Conservation (phyloP, 116 monocot species). For the Cymodocea nodosa region DNA sequence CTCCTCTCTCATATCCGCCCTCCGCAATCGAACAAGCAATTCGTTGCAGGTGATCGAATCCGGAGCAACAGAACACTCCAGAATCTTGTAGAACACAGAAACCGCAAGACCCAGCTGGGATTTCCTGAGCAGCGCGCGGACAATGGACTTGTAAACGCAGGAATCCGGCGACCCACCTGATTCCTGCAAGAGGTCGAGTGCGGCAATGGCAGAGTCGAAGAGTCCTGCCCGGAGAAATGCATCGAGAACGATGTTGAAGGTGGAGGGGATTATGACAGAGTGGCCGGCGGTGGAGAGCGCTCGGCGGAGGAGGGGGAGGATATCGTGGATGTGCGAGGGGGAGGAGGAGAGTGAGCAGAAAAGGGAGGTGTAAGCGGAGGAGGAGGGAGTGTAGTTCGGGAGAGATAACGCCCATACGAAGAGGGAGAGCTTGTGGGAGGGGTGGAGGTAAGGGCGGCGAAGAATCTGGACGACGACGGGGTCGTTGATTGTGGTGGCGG, state of each 20-base stretch:
- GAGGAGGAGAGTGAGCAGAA: too few relatives aligned
- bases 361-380: too few relatives aligned
- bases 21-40: conserved; percentile 25
- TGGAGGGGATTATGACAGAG: too few relatives aligned
- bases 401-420: too few relatives aligned
- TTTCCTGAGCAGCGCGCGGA: conserved; percentile 32
- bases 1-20: conserved; percentile 25
- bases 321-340: too few relatives aligned
- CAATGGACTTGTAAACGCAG: conserved; percentile 27
- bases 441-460: too few relatives aligned
- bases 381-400: too few relatives aligned
- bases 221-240: background rate
- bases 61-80: conserved; percentile 1
- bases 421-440: too few relatives aligned
- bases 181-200: conserved; percentile 18
- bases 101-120: conserved; percentile 38
- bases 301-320: too few relatives aligned
- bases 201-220: conserved; percentile 38
- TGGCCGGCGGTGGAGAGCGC: too few relatives aligned
- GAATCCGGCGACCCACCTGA: conserved; percentile 11
- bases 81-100: conserved; percentile 27
- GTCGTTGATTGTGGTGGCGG: too few relatives aligned
- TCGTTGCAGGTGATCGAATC: conserved; percentile 19
- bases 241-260: background rate
- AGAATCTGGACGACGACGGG: too few relatives aligned